A percentile compares a stretch with the other conserved stretches of the same genome.
Conservation (phyloP, 2,329 filamentous ascomycete genomes). For the Balansia obtecta region DNA sequence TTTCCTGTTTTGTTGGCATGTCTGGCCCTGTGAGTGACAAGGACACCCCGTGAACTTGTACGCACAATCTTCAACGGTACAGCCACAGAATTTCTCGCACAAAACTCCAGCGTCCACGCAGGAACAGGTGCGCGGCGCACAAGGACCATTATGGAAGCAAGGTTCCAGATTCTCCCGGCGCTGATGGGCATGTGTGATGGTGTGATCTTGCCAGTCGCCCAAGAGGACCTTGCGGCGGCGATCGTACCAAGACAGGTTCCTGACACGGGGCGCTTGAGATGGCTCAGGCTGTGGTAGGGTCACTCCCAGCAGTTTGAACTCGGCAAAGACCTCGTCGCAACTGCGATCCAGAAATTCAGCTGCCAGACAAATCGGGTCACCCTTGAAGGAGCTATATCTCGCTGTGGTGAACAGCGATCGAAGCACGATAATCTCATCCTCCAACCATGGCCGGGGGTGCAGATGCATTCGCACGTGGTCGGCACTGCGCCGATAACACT, state of each 20-base stretch:
- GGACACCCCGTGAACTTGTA: conserved; percentile 55
- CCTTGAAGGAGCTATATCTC: conserved; percentile 26
- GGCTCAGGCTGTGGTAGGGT: conserved; percentile 13
- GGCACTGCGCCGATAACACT: conserved; percentile 25
- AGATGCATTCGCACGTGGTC: conserved; percentile 11
- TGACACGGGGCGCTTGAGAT: conserved; percentile 24
- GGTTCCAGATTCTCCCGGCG: conserved; percentile 47
- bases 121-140: conserved; percentile 44
- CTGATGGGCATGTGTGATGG: conserved; percentile 41
- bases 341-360: conserved; percentile 36
- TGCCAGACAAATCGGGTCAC: conserved; percentile 34
- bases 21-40: conserved; percentile 49
- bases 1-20: conserved; percentile 42
- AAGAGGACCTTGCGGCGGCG: conserved; percentile 40
- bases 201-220: conserved; percentile 43
- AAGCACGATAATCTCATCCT: conserved; percentile 36
- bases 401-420: conserved; percentile 32
- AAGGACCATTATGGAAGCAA: conserved; percentile 58
- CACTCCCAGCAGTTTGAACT: conserved; percentile 16
- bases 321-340: conserved; percentile 37
- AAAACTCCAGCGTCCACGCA: conserved; percentile 50
- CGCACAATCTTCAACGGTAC: conserved; percentile 44
- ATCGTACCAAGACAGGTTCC: conserved; percentile 42
- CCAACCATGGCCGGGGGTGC: conserved; percentile 27
- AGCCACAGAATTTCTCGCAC: conserved; percentile 63